Conservation (phyloP, 306 rosid genomes). For the Crotalaria pallida region DNA sequence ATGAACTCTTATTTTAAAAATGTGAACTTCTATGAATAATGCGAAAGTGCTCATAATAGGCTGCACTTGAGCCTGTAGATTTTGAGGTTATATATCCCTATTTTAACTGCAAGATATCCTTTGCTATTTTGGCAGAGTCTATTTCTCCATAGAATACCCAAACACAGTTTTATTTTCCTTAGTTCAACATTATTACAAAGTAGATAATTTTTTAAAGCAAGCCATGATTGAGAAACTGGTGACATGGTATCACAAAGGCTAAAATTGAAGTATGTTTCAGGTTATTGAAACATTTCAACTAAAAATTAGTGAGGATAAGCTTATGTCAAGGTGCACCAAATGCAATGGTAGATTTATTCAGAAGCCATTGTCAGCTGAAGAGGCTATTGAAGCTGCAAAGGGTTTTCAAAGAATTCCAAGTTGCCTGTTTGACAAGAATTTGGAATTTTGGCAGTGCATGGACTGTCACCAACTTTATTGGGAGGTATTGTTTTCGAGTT, state of each 20-base stretch:
- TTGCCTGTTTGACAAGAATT: slow-evolving; percentile 79
- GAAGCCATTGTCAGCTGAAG: slow-evolving; percentile 75
- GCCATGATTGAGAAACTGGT: slow-evolving; percentile 14
- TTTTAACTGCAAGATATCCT: background rate
- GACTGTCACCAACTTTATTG: slow-evolving; percentile 91
- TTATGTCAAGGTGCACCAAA: slow-evolving; percentile 88
- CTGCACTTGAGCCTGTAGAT: background rate
- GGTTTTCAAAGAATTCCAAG: slow-evolving; percentile 79
- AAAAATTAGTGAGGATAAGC: slow-evolving; percentile 65
- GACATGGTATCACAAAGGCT: slow-evolving; percentile 4
- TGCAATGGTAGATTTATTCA: slow-evolving; percentile 93
- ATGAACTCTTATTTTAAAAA: background rate
- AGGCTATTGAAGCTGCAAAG: slow-evolving; percentile 83
- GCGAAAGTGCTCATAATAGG: background rate
- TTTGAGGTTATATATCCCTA: background rate
- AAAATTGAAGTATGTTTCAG: slow-evolving; percentile 38
- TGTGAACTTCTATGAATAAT: background rate
- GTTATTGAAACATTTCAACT: slow-evolving; percentile 75
- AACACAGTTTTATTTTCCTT: background rate
- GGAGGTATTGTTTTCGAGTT: slow-evolving; percentile 55
- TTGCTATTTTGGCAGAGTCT: background rate
- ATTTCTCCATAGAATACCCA: background rate
- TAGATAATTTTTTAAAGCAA: background rate
- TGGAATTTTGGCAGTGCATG: slow-evolving; percentile 93
- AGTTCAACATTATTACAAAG: background rate